Percentiles rank a stretch among this genome's conserved stretches.
Evolutionary conservation across 1,139 yeast species (phyloP).

Genomic region (Protomyces inouyei): DNA sequence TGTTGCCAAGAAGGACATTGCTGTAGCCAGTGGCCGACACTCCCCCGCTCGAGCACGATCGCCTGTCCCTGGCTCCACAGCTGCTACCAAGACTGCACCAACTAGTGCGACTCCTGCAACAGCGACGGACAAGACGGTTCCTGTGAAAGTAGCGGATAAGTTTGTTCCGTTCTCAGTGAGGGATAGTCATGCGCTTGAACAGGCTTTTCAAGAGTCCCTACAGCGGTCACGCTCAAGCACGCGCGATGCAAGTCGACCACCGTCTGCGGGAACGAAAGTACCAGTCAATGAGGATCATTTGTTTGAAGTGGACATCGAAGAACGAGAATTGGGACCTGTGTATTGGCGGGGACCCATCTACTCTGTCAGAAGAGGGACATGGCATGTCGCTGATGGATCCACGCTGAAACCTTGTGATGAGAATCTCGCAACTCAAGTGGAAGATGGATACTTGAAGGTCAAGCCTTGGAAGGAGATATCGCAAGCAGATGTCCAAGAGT

Average conservation of each 20-base stretch:
- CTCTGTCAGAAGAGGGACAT: conserved; percentile 76
- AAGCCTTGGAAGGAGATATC: conserved; percentile 27
- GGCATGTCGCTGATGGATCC: conserved; percentile 63
- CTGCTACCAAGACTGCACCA: conserved; percentile 57
- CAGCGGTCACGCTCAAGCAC: background rate
- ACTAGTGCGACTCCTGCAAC: conserved; percentile 35
- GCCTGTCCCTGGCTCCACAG: conserved; percentile 39
- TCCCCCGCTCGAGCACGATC: background rate
- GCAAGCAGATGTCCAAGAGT: background rate
- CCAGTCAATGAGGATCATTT: conserved; percentile 78
- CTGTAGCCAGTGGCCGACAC: background rate
- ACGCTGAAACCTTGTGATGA: conserved; percentile 50
- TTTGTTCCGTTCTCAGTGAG: conserved; percentile 1
- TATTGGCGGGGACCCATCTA: conserved; percentile 89
- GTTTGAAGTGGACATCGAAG: conserved; percentile 61
- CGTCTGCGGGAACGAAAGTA: conserved; percentile 36
- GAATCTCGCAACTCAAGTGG: conserved; percentile 55
- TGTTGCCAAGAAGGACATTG: conserved; percentile 44
- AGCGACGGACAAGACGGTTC: background rate
- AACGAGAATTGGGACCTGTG: conserved; percentile 57
- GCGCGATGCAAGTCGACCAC: background rate
- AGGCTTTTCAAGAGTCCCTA: background rate
- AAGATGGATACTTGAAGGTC: conserved; percentile 50
- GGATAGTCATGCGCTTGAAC: conserved; percentile 18
- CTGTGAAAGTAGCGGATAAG: conserved; percentile 15